Evolutionary conservation across 768 basidiomycete genomes (phyloP), one percentile per base, ranked within the genome.

Genomic region (Naganishia antarctica): DNA sequence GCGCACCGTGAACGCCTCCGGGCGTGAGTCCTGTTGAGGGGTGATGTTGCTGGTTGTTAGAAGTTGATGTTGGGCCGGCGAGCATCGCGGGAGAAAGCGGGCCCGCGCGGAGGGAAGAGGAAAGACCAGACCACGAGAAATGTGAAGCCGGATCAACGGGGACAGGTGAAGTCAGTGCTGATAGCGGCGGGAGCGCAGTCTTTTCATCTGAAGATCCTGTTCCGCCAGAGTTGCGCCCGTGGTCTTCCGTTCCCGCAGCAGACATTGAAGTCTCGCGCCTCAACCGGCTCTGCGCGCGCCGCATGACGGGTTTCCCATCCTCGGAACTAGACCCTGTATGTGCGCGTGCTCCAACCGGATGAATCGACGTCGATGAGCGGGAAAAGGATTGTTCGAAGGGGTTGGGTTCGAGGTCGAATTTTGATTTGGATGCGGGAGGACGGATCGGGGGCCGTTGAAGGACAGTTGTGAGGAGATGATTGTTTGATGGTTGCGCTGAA

Each of bases 301-400:
- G 25, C 16, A 9, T 47, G 6, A n/a, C 31, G 15, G 63, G 32
- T n/a, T 64, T 81, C 72, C 61, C 40, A 45, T 70, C 63, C 21
- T 44, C 51, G 23, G 60, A 60, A 53, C 50, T 49, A 29, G 58
- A 60, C 34, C 59, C 48, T 1, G 43, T 47, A 29, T 37, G 23
- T 40, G 8, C 23, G 13, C 28, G 16, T 18, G 6, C 57, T 4
- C 21, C 34, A 12, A 32, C 53, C 18, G n/a, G 40, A 16, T 60
- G 61, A 15, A 66, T 40, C 12, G 76, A 70, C 63, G 70, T 69
- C 49, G 80, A 74, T 28, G 79, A 76, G 28, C 78, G 79, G 37
- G 87, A 86, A 76, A 98, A 98, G 60, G 90, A 92, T 78, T 91
- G 89, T 74, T 99, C 94, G 73, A 96, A 96, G 0, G 92, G 91